A percentile compares a stretch with the other conserved stretches of the same genome.
Conservation (phyloP, 257 asterid species). For the Handroanthus guayacan region DNA sequence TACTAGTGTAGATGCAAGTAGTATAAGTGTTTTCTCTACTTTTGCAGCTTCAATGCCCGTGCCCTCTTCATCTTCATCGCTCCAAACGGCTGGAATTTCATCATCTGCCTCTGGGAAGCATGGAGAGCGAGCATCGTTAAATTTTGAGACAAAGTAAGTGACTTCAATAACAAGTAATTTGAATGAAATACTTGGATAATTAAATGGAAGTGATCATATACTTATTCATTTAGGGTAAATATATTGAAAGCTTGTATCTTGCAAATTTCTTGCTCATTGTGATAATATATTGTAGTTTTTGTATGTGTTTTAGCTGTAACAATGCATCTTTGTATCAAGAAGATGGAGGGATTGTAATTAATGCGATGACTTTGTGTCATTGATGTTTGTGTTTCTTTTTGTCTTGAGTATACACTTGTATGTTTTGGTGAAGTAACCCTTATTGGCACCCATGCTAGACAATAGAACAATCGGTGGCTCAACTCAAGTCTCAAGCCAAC, state of each 20-base stretch:
- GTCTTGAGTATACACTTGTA: not conserved
- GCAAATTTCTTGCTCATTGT: slow-evolving; percentile 9
- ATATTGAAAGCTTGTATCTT: slow-evolving; percentile 1
- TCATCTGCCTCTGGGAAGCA: slow-evolving; percentile 52
- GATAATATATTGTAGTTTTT: not conserved
- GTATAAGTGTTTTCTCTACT: slow-evolving; percentile 57
- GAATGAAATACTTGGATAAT: not conserved
- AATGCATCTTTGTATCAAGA: slow-evolving; percentile 17
- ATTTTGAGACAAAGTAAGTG: slow-evolving; percentile 37
- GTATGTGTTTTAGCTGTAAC: slow-evolving; percentile 5
- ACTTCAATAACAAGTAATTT: not conserved
- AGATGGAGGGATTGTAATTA: slow-evolving; percentile 24
- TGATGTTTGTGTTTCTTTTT: not conserved
- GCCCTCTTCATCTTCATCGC: slow-evolving; percentile 64
- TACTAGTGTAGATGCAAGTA: slow-evolving; percentile 50
- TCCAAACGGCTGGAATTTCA: slow-evolving; percentile 49
- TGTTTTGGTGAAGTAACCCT: not conserved
- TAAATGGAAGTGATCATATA: not conserved
- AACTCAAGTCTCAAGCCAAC: too few species aligned
- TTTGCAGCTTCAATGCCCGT: slow-evolving; percentile 59
- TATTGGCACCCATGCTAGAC: not conserved
- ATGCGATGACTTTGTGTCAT: not conserved
- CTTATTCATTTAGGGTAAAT: not conserved
- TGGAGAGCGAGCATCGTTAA: slow-evolving; percentile 45
- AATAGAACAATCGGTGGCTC: too few species aligned